These are phyloP conservation scores for Hypsizygus marmoreus DNA, from an alignment of 768 basidiomycete species.

Conservation along the genomic window DNA sequence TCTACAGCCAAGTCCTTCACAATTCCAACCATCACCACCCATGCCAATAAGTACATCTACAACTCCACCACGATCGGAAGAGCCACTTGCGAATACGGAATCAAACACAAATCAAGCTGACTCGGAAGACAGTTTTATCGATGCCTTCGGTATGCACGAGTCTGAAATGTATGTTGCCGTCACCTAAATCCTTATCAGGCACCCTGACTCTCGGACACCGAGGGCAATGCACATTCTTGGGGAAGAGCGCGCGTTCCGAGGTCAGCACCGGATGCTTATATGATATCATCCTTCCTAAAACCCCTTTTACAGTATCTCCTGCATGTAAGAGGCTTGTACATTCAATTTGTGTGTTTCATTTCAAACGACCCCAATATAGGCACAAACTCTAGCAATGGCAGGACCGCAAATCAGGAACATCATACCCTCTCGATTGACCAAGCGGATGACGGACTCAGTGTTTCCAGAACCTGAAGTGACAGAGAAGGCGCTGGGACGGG, in stretches of 20 bases:
- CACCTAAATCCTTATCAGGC: slow-evolving; percentile 33
- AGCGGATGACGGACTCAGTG: slow-evolving; percentile 38
- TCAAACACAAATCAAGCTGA: slow-evolving; percentile 23
- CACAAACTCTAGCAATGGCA: no score
- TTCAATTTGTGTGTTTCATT: no score
- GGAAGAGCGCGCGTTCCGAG: slow-evolving; percentile 69
- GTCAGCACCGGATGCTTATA: slow-evolving; percentile 34
- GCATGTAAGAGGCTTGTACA: slow-evolving; percentile 42
- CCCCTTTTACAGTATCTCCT: slow-evolving; percentile 50
- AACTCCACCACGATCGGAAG: slow-evolving; percentile 2
- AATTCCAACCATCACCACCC: background rate
- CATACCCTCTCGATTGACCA: slow-evolving; percentile 30
- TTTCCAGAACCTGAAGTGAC: slow-evolving; percentile 33
- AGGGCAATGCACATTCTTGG: slow-evolving; percentile 59
- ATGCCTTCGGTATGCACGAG: slow-evolving; percentile 45
- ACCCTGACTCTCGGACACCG: slow-evolving; percentile 58
- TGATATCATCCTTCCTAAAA: background rate
- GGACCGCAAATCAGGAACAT: slow-evolving; percentile 18
- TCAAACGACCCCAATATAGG: no score
- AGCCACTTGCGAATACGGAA: background rate
- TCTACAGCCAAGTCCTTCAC: slow-evolving; percentile 6
- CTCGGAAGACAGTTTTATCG: slow-evolving; percentile 45
- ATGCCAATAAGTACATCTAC: background rate
- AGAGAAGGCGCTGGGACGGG: slow-evolving; percentile 37
- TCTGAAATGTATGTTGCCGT: background rate